Evolutionary conservation across 306 rosid species (phyloP).

Genomic region (Astragalus membranaceus): DNA sequence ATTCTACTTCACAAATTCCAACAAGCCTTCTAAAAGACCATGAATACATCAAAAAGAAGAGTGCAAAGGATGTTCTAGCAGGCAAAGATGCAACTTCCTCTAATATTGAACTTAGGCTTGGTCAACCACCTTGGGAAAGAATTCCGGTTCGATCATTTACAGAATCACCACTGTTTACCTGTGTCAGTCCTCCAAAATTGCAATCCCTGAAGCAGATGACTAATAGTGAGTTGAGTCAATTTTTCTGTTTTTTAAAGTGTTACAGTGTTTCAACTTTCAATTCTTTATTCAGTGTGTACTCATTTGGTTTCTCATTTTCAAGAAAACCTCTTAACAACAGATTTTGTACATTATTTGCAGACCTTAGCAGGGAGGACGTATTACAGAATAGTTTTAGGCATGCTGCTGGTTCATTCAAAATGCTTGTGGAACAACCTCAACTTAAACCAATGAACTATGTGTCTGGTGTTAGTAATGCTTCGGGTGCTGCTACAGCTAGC

Average conservation of each 20-base stretch:
- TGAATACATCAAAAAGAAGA: slow-evolving; percentile 24
- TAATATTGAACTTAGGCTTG: slow-evolving; percentile 55
- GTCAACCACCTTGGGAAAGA: slow-evolving; percentile 47
- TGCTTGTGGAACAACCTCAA: slow-evolving; percentile 30
- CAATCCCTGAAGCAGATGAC: slow-evolving; percentile 31
- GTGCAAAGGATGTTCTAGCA: slow-evolving; percentile 24
- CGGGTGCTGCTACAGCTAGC: slow-evolving; percentile 22
- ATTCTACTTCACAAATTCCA: slow-evolving; percentile 30
- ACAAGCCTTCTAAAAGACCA: slow-evolving; percentile 33
- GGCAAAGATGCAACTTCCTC: slow-evolving; percentile 42
- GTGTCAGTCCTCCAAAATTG: slow-evolving; percentile 34
- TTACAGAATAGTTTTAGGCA: slow-evolving; percentile 15
- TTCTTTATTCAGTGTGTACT: neutral
- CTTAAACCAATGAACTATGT: slow-evolving; percentile 27
- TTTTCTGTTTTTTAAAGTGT: slow-evolving; percentile 14
- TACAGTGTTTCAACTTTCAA: neutral
- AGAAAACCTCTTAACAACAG: slow-evolving; percentile 14
- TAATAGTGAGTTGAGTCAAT: slow-evolving; percentile 41
- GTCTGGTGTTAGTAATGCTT: slow-evolving; percentile 25
- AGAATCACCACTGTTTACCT: slow-evolving; percentile 36
- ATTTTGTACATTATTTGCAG: slow-evolving; percentile 29
- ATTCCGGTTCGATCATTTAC: slow-evolving; percentile 27
- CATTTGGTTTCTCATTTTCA: slow-evolving; percentile 7
- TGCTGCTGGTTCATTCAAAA: slow-evolving; percentile 24
- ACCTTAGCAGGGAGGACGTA: slow-evolving; percentile 26